A percentile compares a stretch with the other conserved stretches of the same genome.
Evolutionary conservation across 2,329 filamentous ascomycete species (phyloP).

Genomic region (Colletotrichum aenigma): DNA sequence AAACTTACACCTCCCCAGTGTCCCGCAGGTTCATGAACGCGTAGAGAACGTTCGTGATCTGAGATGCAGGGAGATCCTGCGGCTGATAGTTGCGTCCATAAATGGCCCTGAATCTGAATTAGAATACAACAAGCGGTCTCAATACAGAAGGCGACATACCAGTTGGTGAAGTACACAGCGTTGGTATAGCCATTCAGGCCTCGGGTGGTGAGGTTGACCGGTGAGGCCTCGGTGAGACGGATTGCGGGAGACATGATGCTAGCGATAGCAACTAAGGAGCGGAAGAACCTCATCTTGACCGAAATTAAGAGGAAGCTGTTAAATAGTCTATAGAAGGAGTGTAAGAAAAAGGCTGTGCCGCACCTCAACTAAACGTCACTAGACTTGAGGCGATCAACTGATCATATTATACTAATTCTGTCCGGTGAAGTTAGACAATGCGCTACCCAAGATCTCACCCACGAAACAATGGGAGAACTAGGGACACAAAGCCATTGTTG

Average conservation of each 20-base stretch:
- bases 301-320: neutral
- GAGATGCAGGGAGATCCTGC: slow-evolving; percentile 68
- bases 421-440: neutral
- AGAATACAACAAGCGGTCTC: fast-evolving
- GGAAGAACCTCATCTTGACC: neutral
- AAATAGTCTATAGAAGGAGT: neutral
- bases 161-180: slow-evolving; percentile 54
- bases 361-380: neutral
- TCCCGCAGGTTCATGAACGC: slow-evolving; percentile 78
- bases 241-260: neutral
- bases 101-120: slow-evolving; percentile 57
- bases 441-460: neutral
- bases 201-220: neutral
- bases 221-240: neutral
- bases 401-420: slow-evolving; percentile 7
- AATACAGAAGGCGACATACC: slow-evolving; percentile 32
- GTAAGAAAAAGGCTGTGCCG: neutral
- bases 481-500: neutral
- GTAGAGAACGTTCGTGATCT: slow-evolving; percentile 80
- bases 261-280: neutral
- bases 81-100: slow-evolving; percentile 77
- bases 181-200: slow-evolving; percentile 39
- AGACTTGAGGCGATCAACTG: slow-evolving; percentile 5
- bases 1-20: slow-evolving; percentile 72
- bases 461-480: neutral